Evolutionary conservation across 1,284 basidiomycete species (phyloP), one percentile per base, ranked within the genome.

Genomic region (Anthracocystis panici-leucophaei): DNA sequence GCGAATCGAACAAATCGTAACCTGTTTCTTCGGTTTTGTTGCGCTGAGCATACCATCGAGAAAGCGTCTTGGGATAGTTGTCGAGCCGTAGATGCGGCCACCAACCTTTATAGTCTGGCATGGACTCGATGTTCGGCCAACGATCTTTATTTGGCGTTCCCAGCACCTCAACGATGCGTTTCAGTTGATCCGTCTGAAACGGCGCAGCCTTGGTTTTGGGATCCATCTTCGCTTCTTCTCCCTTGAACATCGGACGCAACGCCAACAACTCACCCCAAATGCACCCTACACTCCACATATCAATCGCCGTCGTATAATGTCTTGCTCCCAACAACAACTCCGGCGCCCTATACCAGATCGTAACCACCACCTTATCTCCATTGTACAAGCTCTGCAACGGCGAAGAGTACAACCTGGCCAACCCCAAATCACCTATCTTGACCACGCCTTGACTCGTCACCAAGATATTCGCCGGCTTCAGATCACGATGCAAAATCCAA

Each of bases 401-500:
- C 60, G 92, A 90, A 74, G 92, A 90, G 56, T 92, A 91, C 8
- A 98, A 88, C 41, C 97, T 90, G 0, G 97, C 97, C 8, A 99
- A 89, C 35, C 97, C 97, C 1, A 99, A 88, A 86, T 99, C 97
- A 18, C 95, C 97, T 55, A 99, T 98, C 87, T 99, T 99, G 83
- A 99, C 95, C 18, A 94, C 90, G 0, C 97, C 97, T 12, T 86
- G 83, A 5, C 91, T 90, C 14, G 92, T 97, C 58, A 99, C 94
- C 57, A 99, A 92, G 84, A 99, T 98, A 83, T 99, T 99, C 25
- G 97, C 97, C 0, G 97, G 97, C 86, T 99, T 99, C 71, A 99
- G 90, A 85, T 99, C 97, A 92, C 85, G 93, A 83, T 98, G 95
- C 55, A 99, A 90, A 81, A 97, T 94, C 87, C 97, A 96, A 70